These are phyloP conservation scores for Bolboschoenus planiculmis DNA, from an alignment of 176 grass and related monocot species.

Conservation along the genomic window DNA sequence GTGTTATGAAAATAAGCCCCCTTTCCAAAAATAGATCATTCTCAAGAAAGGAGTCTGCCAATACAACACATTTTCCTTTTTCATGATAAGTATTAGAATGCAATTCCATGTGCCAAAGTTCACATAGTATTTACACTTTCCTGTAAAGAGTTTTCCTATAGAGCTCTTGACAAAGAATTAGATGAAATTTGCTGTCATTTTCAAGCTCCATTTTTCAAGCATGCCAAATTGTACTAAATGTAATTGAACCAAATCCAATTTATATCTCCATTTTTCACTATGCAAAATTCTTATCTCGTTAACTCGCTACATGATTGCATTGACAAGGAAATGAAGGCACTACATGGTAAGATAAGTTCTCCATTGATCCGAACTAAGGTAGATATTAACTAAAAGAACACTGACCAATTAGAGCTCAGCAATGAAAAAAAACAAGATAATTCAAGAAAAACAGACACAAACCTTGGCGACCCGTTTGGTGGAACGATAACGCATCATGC, in stretches of 20 bases:
- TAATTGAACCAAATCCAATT: not conserved
- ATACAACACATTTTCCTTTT: not conserved
- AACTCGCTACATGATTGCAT: not conserved
- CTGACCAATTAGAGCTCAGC: not conserved
- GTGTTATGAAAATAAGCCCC: not conserved
- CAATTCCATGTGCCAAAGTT: not conserved
- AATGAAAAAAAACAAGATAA: not conserved
- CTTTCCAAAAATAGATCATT: not conserved
- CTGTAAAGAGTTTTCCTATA: not conserved
- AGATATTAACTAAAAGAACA: not conserved
- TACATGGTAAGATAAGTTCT: not conserved
- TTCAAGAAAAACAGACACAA: not conserved
- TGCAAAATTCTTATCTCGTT: not conserved
- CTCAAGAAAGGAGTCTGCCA: not conserved
- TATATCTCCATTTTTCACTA: not conserved
- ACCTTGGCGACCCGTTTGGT: constrained; percentile 79
- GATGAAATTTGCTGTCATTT: not conserved
- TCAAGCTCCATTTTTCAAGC: not conserved
- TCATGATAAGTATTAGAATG: not conserved
- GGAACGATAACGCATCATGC: constrained; percentile 56
- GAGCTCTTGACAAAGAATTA: not conserved
- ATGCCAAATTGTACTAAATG: not conserved
- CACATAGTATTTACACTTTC: not conserved
- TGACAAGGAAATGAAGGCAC: not conserved
- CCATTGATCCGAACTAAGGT: not conserved